phyloP scores from a whole-genome alignment of 2,329 filamentous ascomycete species.

The Alternaria viburni region DNA sequence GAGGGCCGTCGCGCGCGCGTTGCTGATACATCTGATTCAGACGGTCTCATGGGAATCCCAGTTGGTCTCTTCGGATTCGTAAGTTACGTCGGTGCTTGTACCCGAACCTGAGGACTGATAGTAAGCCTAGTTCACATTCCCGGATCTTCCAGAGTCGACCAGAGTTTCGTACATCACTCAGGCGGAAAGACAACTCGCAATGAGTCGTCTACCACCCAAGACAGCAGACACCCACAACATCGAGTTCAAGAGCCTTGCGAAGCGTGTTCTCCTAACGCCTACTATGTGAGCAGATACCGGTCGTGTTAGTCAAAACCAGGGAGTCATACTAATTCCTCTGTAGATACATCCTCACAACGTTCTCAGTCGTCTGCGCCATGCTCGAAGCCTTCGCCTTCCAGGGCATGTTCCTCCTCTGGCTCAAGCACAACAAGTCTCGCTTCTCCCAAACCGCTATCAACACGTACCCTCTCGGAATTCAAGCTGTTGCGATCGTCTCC shows the following conservation, averaged over 20 bases:
- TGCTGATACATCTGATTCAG: slow-evolving; percentile 7
- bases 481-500: slow-evolving; percentile 62
- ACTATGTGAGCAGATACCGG: slow-evolving; percentile 14
- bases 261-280: slow-evolving; percentile 21
- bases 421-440: slow-evolving; percentile 21
- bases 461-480: slow-evolving; percentile 64
- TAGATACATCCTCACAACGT: slow-evolving; percentile 49
- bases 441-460: slow-evolving; percentile 57
- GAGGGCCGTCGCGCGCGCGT: neutral
- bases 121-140: slow-evolving; percentile 23
- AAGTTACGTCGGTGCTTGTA: neutral
- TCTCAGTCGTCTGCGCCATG: slow-evolving; percentile 41
- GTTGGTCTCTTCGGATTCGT: slow-evolving; percentile 31
- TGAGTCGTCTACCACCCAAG: slow-evolving; percentile 27
- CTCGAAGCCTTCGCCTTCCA: slow-evolving; percentile 43
- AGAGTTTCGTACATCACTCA: slow-evolving; percentile 18
- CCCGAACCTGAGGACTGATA: neutral
- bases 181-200: slow-evolving; percentile 25
- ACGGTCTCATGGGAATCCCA: slow-evolving; percentile 32
- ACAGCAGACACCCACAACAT: slow-evolving; percentile 28
- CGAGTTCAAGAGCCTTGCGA: slow-evolving; percentile 19
- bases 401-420: slow-evolving; percentile 29
- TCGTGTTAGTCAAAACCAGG: neutral
- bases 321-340: neutral
- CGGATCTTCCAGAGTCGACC: slow-evolving; percentile 26